These are phyloP conservation scores for Gossypium australe DNA, from an alignment of 345 rosid genomes.

Conservation along the genomic window DNA sequence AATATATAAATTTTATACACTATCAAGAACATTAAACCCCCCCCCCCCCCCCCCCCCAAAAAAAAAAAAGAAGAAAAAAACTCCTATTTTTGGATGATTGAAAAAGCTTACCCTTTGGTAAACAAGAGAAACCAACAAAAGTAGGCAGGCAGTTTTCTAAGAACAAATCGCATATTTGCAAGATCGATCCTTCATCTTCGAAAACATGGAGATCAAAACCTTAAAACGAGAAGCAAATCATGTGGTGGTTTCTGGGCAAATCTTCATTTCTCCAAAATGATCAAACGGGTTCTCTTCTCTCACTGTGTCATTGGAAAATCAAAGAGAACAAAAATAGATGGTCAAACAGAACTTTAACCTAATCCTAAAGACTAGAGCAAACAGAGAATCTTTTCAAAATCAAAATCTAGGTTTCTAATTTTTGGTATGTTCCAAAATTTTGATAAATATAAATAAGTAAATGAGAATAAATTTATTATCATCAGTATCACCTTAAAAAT, in stretches of 20 bases:
- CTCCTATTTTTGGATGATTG: background rate
- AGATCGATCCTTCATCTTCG: background rate
- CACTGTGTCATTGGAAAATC: background rate
- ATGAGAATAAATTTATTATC: background rate
- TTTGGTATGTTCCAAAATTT: background rate
- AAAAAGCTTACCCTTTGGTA: background rate
- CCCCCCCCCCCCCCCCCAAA: no score
- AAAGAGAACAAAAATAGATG: background rate
- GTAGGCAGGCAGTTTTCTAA: background rate
- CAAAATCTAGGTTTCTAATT: background rate
- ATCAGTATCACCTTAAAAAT: background rate
- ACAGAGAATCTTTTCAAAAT: slow-evolving; percentile 12
- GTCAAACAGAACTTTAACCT: slow-evolving; percentile 4
- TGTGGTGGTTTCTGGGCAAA: background rate
- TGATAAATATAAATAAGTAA: background rate
- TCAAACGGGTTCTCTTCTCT: background rate
- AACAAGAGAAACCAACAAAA: background rate
- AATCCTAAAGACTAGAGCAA: slow-evolving; percentile 11
- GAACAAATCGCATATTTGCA: background rate
- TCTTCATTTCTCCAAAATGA: background rate
- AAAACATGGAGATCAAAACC: background rate
- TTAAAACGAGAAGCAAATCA: background rate
- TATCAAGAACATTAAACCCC: no score
- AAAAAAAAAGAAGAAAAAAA: background rate
- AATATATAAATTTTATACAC: no score